phyloP scores from a whole-genome alignment of 148 eudicot species.

The Nyssa sinensis region DNA sequence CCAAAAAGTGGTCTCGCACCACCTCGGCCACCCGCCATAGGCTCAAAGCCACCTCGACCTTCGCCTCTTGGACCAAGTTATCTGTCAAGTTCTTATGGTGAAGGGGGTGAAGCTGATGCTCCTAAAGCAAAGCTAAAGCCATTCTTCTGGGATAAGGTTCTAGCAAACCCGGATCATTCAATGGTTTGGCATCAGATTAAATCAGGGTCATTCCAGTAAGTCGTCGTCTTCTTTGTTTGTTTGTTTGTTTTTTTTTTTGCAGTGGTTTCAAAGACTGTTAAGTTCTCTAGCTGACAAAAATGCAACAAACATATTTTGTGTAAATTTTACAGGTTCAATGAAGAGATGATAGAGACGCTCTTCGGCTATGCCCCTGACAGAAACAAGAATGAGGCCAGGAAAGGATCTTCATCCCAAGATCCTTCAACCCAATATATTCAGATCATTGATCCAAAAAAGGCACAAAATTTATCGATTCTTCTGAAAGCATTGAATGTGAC shows the following conservation, averaged over 20 bases:
- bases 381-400: slow-evolving; percentile 42
- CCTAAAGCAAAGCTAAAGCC: slow-evolving; percentile 78
- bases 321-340: slow-evolving; percentile 60
- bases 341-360: slow-evolving; percentile 89
- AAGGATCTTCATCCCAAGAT: slow-evolving; percentile 48
- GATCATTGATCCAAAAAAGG: slow-evolving; percentile 67
- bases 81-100: slow-evolving; percentile 27
- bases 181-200: slow-evolving; percentile 95
- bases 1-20: slow-evolving; percentile 38
- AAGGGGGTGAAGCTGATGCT: slow-evolving; percentile 34
- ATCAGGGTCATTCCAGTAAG: slow-evolving; percentile 87
- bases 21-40: slow-evolving; percentile 42
- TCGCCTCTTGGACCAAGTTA: slow-evolving; percentile 27
- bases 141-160: slow-evolving; percentile 95
- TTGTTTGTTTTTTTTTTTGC: too few species aligned
- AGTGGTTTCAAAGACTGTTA: too few species aligned
- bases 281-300: slow-evolving; percentile 1
- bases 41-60: slow-evolving; percentile 45
- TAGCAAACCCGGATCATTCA: slow-evolving; percentile 77
- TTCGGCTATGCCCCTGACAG: slow-evolving; percentile 70
- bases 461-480: slow-evolving; percentile 73
- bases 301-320: background rate
- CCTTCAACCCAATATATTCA: slow-evolving; percentile 51
- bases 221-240: slow-evolving; percentile 25
- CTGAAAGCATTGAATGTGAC: slow-evolving; percentile 68